phyloP scores from a whole-genome alignment of 331 rosid genomes.

The Acacia pycnantha region DNA sequence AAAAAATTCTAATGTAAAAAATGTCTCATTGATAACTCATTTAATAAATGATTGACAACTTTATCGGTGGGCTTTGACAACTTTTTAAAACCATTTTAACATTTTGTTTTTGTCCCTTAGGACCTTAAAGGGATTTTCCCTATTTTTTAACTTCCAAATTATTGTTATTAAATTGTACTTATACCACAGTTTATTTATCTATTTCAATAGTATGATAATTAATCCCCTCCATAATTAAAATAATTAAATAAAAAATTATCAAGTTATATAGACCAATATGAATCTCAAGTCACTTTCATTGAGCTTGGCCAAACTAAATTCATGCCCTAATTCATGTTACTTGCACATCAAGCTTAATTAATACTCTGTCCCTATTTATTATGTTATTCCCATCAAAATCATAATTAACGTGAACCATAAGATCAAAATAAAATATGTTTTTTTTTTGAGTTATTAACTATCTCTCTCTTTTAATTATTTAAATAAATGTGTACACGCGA shows the following conservation, averaged over 20 bases:
- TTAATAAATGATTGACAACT: too few relatives aligned
- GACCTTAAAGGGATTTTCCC: too few relatives aligned
- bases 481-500: not conserved
- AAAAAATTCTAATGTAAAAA: too few relatives aligned
- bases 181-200: not conserved
- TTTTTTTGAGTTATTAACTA: not conserved
- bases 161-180: not conserved
- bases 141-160: not conserved
- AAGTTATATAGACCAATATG: not conserved
- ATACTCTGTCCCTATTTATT: not conserved
- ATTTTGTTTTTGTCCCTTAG: too few relatives aligned
- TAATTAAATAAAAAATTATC: not conserved
- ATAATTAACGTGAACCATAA: not conserved
- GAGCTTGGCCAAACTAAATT: slow-evolving; percentile 17
- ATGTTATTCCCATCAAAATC: not conserved
- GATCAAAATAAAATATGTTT: not conserved
- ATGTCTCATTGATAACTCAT: too few relatives aligned
- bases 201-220: not conserved
- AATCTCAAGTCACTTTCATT: not conserved
- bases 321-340: not conserved
- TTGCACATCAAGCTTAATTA: not conserved
- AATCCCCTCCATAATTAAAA: not conserved
- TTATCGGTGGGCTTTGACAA: too few relatives aligned
- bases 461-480: not conserved
- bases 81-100: too few relatives aligned